Percentiles rank a stretch among this genome's conserved stretches.
Conservation (phyloP, 148 eudicot genomes). For the Camellia lanceoleosa region DNA sequence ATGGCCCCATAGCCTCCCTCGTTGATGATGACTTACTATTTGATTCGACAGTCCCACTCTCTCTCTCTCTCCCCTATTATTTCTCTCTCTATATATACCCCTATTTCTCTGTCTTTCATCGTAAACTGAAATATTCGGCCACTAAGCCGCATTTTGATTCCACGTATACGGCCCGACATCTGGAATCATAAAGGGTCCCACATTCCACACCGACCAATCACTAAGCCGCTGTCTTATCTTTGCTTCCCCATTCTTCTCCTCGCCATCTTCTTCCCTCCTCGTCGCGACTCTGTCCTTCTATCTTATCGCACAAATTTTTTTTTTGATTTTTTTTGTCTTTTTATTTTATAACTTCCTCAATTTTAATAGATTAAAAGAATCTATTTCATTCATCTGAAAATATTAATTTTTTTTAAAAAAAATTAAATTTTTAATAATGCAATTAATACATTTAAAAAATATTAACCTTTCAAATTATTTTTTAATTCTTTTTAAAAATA, state of each 20-base stretch:
- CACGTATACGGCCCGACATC: background rate
- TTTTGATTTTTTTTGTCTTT: no score
- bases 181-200: slow-evolving; percentile 4
- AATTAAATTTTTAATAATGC: no score
- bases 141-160: background rate
- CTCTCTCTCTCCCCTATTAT: background rate
- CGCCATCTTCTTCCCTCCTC: background rate
- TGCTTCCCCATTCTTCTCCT: background rate
- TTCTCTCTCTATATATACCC: background rate
- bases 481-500: no score
- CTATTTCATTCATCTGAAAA: no score
- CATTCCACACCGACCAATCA: background rate
- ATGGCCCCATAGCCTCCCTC: background rate
- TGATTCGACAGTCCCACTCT: slow-evolving; percentile 6
- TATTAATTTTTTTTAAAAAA: no score
- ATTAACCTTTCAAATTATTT: no score
- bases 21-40: background rate
- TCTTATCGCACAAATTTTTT: background rate
- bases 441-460: no score
- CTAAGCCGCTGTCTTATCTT: background rate
- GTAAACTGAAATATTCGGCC: slow-evolving; percentile 15
- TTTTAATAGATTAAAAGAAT: no score
- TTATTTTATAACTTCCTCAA: no score
- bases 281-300: background rate
- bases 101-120: background rate